Percentiles rank a stretch among this genome's conserved stretches.
These are phyloP conservation scores for Umbellularia californica DNA, from an alignment of 164 flowering plant species.

Conservation along the genomic window DNA sequence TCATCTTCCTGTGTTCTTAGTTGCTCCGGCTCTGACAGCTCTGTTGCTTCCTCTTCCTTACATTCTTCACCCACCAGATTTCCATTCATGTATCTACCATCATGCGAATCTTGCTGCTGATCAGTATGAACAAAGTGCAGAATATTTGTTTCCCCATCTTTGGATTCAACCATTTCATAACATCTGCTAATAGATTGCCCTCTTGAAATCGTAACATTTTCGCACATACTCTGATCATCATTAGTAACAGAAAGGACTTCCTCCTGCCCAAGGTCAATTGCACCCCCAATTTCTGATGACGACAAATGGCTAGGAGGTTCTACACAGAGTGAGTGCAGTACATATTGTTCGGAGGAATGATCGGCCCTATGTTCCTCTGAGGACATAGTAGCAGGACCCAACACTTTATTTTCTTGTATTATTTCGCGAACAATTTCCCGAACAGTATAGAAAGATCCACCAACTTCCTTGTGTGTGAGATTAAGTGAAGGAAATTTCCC, in stretches of 20 bases:
- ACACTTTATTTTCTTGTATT: slow-evolving; percentile 85
- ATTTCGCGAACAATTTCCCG: slow-evolving; percentile 89
- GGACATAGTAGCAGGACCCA: slow-evolving; percentile 59
- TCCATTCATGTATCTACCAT: slow-evolving; percentile 19
- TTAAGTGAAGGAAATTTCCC: slow-evolving; percentile 84
- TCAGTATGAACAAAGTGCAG: slow-evolving; percentile 5
- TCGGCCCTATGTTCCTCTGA: slow-evolving; percentile 31
- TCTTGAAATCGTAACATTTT: slow-evolving; percentile 20
- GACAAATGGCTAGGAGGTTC: slow-evolving; percentile 32
- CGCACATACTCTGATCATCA: slow-evolving; percentile 13
- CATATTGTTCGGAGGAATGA: slow-evolving; percentile 28
- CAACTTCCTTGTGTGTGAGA: slow-evolving; percentile 92
- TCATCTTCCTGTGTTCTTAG: neutral
- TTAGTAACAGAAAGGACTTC: slow-evolving; percentile 18
- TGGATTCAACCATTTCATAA: slow-evolving; percentile 3
- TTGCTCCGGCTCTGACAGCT: neutral
- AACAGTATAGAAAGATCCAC: slow-evolving; percentile 93
- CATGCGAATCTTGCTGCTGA: slow-evolving; percentile 19
- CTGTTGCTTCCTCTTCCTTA: neutral
- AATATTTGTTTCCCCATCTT: neutral
- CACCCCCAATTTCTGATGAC: slow-evolving; percentile 12
- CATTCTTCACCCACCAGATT: neutral
- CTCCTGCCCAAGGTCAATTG: slow-evolving; percentile 4
- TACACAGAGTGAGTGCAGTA: slow-evolving; percentile 43
- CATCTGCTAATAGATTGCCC: slow-evolving; percentile 7